A percentile compares a stretch with the other conserved stretches of the same genome.
phyloP scores from a whole-genome alignment of 2,329 filamentous ascomycete species.

The Pyrenochaeta sp. region DNA sequence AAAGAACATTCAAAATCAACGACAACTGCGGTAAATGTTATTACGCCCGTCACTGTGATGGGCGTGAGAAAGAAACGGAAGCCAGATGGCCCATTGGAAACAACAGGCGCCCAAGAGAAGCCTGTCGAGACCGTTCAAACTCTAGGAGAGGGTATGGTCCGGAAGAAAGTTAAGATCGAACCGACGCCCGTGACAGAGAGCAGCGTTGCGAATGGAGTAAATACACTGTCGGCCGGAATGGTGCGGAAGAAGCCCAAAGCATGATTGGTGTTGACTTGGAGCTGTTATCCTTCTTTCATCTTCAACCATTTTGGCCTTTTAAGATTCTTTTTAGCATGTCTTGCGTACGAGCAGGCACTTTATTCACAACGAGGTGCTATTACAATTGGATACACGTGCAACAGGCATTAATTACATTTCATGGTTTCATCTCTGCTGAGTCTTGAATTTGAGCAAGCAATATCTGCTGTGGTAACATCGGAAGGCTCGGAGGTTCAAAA shows the following conservation, averaged over 20 bases:
- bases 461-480: constrained; percentile 8
- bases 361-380: not conserved
- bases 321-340: not conserved
- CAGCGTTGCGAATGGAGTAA: constrained; percentile 28
- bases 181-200: constrained; percentile 11
- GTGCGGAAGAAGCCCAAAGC: constrained; percentile 47
- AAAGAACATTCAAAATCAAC: constrained; percentile 23
- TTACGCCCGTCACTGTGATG: constrained; percentile 32
- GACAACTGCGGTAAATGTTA: constrained; percentile 6
- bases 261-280: constrained; percentile 13
- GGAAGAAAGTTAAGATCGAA: constrained; percentile 45
- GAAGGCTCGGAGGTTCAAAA: constrained; percentile 9
- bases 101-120: constrained; percentile 4
- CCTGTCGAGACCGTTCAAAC: constrained; percentile 15
- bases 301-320: not conserved
- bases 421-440: not conserved
- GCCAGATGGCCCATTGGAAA: constrained; percentile 23
- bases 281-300: not conserved
- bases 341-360: not conserved
- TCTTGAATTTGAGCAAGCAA: not conserved
- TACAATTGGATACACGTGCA: too few species aligned
- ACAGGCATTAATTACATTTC: too few species aligned
- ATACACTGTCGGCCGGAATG: constrained; percentile 38
- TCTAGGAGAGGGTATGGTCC: constrained; percentile 33
- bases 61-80: constrained; percentile 49